These are phyloP conservation scores for Sistotremastrum niveocremeum DNA, from an alignment of 768 basidiomycete genomes.

Conservation along the genomic window DNA sequence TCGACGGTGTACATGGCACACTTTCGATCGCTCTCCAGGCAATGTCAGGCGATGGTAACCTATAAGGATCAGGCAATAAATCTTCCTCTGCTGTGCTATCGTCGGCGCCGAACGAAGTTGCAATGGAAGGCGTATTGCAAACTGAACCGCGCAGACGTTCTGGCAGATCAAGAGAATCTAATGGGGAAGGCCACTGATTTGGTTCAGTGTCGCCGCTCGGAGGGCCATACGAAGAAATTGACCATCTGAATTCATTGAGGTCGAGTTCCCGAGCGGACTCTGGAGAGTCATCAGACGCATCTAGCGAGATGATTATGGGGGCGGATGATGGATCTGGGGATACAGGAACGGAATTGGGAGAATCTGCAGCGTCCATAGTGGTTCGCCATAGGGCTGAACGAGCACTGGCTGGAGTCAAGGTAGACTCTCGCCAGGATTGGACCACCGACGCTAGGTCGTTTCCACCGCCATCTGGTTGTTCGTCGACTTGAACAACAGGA, in stretches of 20 bases:
- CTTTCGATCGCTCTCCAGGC: conserved; percentile 42
- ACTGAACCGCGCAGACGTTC: conserved; percentile 31
- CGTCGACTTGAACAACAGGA: conserved; percentile 50
- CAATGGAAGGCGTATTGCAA: conserved; percentile 27
- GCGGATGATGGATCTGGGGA: conserved; percentile 9
- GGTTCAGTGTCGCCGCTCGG: conserved; percentile 25
- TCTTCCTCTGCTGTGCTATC: neutral
- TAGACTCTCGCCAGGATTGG: conserved; percentile 51
- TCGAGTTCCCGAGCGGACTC: conserved; percentile 29
- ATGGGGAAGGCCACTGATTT: conserved; percentile 17
- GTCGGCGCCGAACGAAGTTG: conserved; percentile 13
- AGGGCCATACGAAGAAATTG: conserved; percentile 57
- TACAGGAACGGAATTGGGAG: conserved; percentile 30
- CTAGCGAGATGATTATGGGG: conserved; percentile 8
- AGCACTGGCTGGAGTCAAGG: conserved; percentile 34
- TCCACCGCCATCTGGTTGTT: conserved; percentile 36
- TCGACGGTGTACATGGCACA: conserved; percentile 35
- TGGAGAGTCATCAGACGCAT: conserved; percentile 14
- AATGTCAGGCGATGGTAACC: conserved; percentile 17
- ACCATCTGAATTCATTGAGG: conserved; percentile 57
- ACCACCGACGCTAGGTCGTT: conserved; percentile 42
- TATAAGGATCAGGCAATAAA: conserved; percentile 3
- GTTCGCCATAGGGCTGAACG: conserved; percentile 36
- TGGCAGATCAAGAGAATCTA: conserved; percentile 1
- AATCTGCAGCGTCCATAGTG: conserved; percentile 36